phyloP scores from a whole-genome alignment of 495 filamentous ascomycete species.

The Cladorrhinum samala region DNA sequence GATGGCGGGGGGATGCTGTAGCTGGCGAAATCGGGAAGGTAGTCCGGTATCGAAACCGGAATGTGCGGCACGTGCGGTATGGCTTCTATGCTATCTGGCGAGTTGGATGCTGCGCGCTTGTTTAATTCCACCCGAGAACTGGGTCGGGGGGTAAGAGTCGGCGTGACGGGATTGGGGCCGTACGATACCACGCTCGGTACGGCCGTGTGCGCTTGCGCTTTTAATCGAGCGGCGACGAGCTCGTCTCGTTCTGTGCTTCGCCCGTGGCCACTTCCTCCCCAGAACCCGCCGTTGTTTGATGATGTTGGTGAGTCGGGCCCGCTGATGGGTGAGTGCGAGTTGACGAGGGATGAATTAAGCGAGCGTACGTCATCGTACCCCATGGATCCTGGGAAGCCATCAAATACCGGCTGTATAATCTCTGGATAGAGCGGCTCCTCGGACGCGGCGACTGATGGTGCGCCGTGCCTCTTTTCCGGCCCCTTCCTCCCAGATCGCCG shows the following conservation, averaged over 20 bases:
- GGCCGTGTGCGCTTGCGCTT: conserved; percentile 16
- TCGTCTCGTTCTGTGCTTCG: conserved; percentile 26
- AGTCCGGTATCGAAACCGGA: conserved; percentile 13
- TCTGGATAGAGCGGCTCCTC: conserved; percentile 22
- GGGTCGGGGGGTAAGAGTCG: conserved; percentile 22
- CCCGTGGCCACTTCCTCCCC: conserved; percentile 7
- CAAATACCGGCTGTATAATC: conserved; percentile 24
- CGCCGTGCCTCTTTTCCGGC: conserved; percentile 16
- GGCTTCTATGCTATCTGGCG: conserved; percentile 16
- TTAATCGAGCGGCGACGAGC: conserved; percentile 26
- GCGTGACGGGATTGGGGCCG: conserved; percentile 31
- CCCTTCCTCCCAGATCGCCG: conserved; percentile 16
- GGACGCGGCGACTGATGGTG: conserved; percentile 19
- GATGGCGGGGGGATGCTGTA: conserved; percentile 14
- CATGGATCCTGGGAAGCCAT: conserved; percentile 29
- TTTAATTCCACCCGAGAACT: conserved; percentile 16
- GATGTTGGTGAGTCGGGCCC: conserved; percentile 18
- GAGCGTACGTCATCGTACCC: conserved; percentile 31
- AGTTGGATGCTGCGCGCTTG: conserved; percentile 11
- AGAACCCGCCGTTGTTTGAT: conserved; percentile 10
- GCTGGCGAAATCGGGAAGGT: conserved; percentile 10
- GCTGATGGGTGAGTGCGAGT: conserved; percentile 19
- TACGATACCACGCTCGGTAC: conserved; percentile 23
- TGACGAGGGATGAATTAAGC: conserved; percentile 10
- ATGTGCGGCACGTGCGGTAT: conserved; percentile 17